These are phyloP conservation scores for Phytophthora pseudosyringae DNA, from an alignment of 352 stramenopile species.

Conservation along the genomic window DNA sequence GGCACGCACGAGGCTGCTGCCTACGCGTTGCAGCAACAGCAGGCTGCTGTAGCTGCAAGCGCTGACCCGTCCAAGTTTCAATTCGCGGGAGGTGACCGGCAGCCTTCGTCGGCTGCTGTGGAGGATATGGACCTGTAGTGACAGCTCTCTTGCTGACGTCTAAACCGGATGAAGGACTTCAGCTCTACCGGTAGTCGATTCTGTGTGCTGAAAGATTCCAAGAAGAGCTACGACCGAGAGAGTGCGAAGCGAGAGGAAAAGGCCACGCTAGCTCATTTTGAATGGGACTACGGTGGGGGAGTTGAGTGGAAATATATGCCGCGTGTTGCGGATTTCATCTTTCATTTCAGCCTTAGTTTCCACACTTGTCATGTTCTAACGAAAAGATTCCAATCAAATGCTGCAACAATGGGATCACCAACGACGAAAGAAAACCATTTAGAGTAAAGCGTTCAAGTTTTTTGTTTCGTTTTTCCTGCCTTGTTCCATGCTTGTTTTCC, in stretches of 20 bases:
- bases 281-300: constrained; percentile 22
- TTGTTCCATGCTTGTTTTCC: constrained; percentile 34
- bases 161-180: constrained; percentile 15
- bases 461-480: constrained; percentile 32
- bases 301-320: constrained; percentile 32
- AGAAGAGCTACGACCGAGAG: constrained; percentile 19
- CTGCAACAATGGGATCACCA: too few species aligned
- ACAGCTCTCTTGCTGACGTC: constrained; percentile 8
- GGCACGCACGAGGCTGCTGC: constrained; percentile 31
- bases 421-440: neutral
- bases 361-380: too few species aligned
- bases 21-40: constrained; percentile 37
- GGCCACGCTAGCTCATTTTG: constrained; percentile 31
- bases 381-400: too few species aligned
- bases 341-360: too few species aligned
- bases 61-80: constrained; percentile 45
- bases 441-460: constrained; percentile 30
- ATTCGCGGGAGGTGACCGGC: constrained; percentile 27
- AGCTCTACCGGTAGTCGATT: neutral
- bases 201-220: constrained; percentile 12
- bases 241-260: constrained; percentile 18
- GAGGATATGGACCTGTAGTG: constrained; percentile 55
- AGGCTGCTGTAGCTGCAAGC: constrained; percentile 11
- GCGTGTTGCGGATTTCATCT: constrained; percentile 17
- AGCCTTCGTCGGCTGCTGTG: constrained; percentile 37